Base-by-base conservation (phyloP, 2,329 filamentous ascomycete species). In the Stemphylium vesicarium region DNA sequence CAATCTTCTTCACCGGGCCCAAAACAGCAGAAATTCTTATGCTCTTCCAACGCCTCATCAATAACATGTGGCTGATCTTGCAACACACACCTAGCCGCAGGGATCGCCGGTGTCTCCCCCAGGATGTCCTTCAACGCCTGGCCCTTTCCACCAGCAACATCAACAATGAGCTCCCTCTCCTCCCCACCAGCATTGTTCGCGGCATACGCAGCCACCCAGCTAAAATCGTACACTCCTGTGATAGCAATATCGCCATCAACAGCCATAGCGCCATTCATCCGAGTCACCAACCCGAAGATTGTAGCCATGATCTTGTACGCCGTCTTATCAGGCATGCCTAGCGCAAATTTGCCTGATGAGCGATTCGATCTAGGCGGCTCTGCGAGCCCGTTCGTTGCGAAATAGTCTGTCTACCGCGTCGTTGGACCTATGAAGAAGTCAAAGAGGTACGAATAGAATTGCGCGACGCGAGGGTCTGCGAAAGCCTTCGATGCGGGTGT, bases 241-340 rank as follows among this genome's bases (percentile, higher is more conserved):
- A 46, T 41, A 35, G 52, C 36, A 9, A 55, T 55, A 29, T 50
- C 45, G 15, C 39, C 46, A 35, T 42, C 46, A 8, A 54, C 40
- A 26, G 51, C 51, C 46, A 50, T 50, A 13, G 46, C 35, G 16
- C 45, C 51, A 42, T 53, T 54, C 45, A 50, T 42, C 24, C 16
- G 50, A 5, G 51, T 48, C 18, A 40, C 40, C 13, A 51, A 26
- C 22, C 52, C 47, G 8, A 47, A 41, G 18, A 41, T 55, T 13
- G 47, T 36, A 39, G 35, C 47, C 52, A 55, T 44, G 41, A 55
- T 55, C 15, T 55, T 47, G 39, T 55, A 55, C 9, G 41, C 39
- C n/a, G 52, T 55, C 52, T 51, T 55, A 37, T 55, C 52, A 22
- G 47, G 52, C 39, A 51, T 44, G n/a, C 52, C 52, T 18, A 51